Evolutionary conservation across 2,329 filamentous ascomycete species (phyloP), one percentile per base, ranked within the genome.

Genomic region (Fusarium pseudonygamai): DNA sequence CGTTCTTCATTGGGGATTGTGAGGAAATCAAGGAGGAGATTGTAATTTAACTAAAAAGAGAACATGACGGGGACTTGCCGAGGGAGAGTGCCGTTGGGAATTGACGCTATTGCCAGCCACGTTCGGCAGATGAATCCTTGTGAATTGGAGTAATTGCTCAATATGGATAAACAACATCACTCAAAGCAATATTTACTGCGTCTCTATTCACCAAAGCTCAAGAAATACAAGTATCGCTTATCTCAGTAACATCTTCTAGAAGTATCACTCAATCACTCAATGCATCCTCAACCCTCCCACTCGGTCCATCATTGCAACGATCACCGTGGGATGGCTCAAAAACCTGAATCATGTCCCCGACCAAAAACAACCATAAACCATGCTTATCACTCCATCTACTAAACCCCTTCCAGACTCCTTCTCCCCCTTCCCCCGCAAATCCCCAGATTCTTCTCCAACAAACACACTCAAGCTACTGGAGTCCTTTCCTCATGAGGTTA

Each of bases 361-460:
- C 58, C 59, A n/a, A 39, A 39, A 55, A 28, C 32, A 50, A 47
- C 45, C 60, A 56, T 61, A 30, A 52, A 52, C 52, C 60, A 56
- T 61, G 32, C 39, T 36, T 39, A 47, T 65, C 60, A 43, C 18
- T 64, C 60, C 60, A 62, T 66, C 49, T 64, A 47, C 36, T 39
- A 56, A 47, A 58, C 45, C 67, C 28, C n/a, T 36, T 42, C 39
- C 34, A 36, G 64, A 24, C 9, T 10, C 18, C 3, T 26, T 22
- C 10, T 24, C 43, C 36, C 59, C 42, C 26, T 46, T 66, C 58
- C 64, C 72, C 64, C 74, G 64, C 73, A 67, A 28, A 67, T 63
- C 67, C 75, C 73, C 71, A 74, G 68, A 46, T 67, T 67, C 47
- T 76, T 75, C 75, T 73, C 73, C 68, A 74, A 76, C 68, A 55